phyloP scores from a whole-genome alignment of 2,329 filamentous ascomycete species.

The Cryoendolithus antarcticus region DNA sequence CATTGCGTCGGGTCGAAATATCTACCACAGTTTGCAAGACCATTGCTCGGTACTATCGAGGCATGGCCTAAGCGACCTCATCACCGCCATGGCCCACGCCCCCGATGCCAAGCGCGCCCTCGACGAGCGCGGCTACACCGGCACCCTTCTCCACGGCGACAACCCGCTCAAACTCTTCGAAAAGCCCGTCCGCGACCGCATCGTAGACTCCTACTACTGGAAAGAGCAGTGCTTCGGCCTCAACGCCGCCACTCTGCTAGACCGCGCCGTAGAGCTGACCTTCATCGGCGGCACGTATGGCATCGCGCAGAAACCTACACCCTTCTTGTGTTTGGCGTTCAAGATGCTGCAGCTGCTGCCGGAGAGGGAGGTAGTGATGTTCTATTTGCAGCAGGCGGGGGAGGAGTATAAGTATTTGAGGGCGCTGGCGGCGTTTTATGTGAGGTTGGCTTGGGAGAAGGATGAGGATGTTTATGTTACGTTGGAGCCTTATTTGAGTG shows the following conservation, averaged over 20 bases:
- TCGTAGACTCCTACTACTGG: slow-evolving; percentile 93
- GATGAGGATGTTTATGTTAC: slow-evolving; percentile 69
- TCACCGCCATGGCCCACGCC: slow-evolving; percentile 43
- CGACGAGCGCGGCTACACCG: slow-evolving; percentile 76
- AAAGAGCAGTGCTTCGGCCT: slow-evolving; percentile 97
- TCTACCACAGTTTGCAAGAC: no score
- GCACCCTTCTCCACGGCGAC: slow-evolving; percentile 69
- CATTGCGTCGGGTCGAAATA: no score
- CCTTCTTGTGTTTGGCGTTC: slow-evolving; percentile 88
- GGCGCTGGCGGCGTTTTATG: slow-evolving; percentile 81
- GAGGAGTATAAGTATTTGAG: slow-evolving; percentile 68
- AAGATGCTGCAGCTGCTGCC: slow-evolving; percentile 86
- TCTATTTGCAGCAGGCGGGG: slow-evolving; percentile 55
- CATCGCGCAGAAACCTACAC: slow-evolving; percentile 69
- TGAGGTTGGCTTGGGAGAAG: slow-evolving; percentile 73
- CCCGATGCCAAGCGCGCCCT: slow-evolving; percentile 69
- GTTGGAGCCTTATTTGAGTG: slow-evolving; percentile 71
- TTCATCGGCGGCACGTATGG: slow-evolving; percentile 86
- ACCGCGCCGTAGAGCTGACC: slow-evolving; percentile 73
- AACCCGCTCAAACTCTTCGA: slow-evolving; percentile 95
- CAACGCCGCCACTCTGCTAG: slow-evolving; percentile 68
- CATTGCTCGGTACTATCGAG: no score
- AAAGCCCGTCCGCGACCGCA: slow-evolving; percentile 88
- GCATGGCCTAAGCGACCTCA: slow-evolving; percentile 4
- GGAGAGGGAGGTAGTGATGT: slow-evolving; percentile 60